Conservation (phyloP, 352 stramenopile species). For the Pythium myriotylum region DNA sequence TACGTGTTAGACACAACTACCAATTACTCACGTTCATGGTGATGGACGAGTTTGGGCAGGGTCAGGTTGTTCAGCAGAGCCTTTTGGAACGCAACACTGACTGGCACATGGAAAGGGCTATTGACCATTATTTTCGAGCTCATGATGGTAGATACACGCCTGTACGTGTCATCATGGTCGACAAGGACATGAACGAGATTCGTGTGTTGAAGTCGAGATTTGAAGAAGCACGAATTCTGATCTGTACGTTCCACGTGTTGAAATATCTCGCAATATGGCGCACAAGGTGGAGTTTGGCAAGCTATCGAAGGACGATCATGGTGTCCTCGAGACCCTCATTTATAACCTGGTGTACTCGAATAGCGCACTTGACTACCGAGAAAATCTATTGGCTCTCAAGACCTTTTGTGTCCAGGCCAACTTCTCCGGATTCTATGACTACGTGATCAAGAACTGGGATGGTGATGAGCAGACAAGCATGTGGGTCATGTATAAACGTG, state of each 20-base stretch:
- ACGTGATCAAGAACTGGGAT: constrained; percentile 31
- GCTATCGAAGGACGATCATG: constrained; percentile 1
- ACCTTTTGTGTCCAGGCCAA: not conserved
- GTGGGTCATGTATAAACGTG: constrained; percentile 23
- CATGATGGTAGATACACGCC: not conserved
- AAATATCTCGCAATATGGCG: constrained; percentile 11
- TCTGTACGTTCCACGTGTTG: constrained; percentile 22
- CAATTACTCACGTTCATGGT: no score
- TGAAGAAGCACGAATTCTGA: constrained; percentile 4
- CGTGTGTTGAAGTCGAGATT: constrained; percentile 11
- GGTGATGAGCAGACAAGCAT: constrained; percentile 11
- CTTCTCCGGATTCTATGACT: constrained; percentile 18
- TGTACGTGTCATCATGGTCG: constrained; percentile 15
- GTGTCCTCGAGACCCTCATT: constrained; percentile 15
- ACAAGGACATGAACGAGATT: constrained; percentile 31
- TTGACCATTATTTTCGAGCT: constrained; percentile 6
- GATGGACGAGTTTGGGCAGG: no score
- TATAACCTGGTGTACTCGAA: constrained; percentile 5
- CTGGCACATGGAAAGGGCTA: constrained; percentile 11
- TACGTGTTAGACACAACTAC: no score
- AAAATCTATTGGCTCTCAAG: constrained; percentile 1
- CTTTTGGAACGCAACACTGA: no score
- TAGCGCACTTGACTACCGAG: not conserved
- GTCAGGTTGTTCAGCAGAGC: no score
- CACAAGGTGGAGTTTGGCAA: constrained; percentile 21